phyloP scores from a whole-genome alignment of 192 early-diverging fungal genomes.

The Chytriomyces sp. region DNA sequence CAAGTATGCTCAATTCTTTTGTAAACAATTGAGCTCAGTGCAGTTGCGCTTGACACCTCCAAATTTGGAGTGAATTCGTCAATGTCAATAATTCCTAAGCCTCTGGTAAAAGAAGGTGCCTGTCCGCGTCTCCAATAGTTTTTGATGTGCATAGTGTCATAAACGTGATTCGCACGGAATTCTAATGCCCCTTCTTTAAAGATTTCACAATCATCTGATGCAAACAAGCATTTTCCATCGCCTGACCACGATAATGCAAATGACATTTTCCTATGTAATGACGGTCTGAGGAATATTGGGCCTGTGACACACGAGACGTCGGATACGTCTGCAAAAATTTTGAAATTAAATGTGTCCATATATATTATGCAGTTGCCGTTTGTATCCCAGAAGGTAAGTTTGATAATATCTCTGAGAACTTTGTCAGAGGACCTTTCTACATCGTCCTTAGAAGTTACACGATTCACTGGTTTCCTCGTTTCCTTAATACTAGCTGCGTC shows the following conservation, averaged over 20 bases:
- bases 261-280: not conserved
- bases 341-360: slow-evolving; percentile 19
- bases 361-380: slow-evolving; percentile 8
- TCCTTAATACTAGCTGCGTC: not conserved
- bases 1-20: slow-evolving; percentile 5
- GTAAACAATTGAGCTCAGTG: slow-evolving; percentile 12
- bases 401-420: slow-evolving; percentile 26
- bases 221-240: slow-evolving; percentile 26
- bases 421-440: slow-evolving; percentile 11
- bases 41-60: slow-evolving; percentile 24
- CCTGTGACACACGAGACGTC: slow-evolving; percentile 5
- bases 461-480: not conserved
- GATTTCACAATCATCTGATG: slow-evolving; percentile 27
- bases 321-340: slow-evolving; percentile 24
- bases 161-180: slow-evolving; percentile 16
- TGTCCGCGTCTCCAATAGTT: not conserved
- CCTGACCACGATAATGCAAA: slow-evolving; percentile 25
- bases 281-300: not conserved
- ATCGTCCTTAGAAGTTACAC: slow-evolving; percentile 3
- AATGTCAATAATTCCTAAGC: not conserved
- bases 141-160: not conserved
- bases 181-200: slow-evolving; percentile 30
- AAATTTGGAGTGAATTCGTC: not conserved
- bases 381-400: slow-evolving; percentile 35
- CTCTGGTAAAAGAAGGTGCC: not conserved